phyloP scores from a whole-genome alignment of 805 yeast species.

The Candida khao-thaluensis region DNA sequence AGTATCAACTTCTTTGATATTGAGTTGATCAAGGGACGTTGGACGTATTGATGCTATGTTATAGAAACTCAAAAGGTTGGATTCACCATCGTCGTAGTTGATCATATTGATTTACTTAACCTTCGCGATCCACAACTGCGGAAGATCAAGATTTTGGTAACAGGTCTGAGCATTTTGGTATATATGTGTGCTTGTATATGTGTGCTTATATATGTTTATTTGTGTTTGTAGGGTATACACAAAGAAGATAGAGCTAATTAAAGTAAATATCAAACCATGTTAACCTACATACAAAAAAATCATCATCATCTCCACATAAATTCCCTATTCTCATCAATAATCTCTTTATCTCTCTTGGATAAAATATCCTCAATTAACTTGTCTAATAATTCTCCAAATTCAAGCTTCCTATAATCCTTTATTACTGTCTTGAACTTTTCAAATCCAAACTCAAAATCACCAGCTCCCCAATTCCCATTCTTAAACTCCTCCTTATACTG shows the following conservation, averaged over 20 bases:
- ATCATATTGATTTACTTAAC: conserved; percentile 20
- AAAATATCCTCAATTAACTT: conserved; percentile 12
- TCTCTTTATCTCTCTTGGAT: neutral
- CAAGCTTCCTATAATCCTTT: conserved; percentile 34
- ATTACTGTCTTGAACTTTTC: conserved; percentile 56
- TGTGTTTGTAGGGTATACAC: no score
- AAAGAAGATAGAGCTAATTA: no score
- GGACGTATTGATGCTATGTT: conserved; percentile 26
- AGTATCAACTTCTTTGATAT: conserved; percentile 15
- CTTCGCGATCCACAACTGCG: neutral
- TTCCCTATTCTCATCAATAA: neutral
- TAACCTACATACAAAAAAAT: no score
- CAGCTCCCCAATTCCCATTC: conserved; percentile 48
- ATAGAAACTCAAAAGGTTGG: conserved; percentile 30
- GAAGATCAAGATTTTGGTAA: no score
- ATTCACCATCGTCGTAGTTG: conserved; percentile 31
- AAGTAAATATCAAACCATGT: no score
- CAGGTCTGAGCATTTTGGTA: no score
- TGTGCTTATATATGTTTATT: no score
- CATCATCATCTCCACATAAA: conserved; percentile 7
- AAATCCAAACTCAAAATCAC: conserved; percentile 61
- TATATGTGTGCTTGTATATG: no score
- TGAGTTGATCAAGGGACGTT: conserved; percentile 17
- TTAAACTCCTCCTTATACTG: conserved; percentile 25
- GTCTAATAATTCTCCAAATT: conserved; percentile 17